Percentiles rank a stretch among this genome's conserved stretches.
phyloP scores from a whole-genome alignment of 2,329 filamentous ascomycete species.

The Fusarium sp. region DNA sequence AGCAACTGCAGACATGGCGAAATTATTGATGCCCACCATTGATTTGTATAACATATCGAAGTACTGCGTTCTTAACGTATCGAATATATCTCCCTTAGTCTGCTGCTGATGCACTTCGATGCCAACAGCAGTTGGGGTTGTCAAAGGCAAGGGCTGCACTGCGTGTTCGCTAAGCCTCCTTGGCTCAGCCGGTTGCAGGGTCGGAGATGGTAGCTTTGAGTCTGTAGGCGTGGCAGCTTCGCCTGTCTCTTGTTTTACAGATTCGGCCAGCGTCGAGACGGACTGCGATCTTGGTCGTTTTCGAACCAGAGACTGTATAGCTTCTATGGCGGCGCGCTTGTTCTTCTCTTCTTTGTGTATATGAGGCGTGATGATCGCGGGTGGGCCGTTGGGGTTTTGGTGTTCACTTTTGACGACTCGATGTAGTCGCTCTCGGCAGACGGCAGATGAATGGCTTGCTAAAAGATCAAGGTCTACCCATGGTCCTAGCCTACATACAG shows the following conservation, averaged over 20 bases:
- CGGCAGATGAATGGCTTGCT: constrained; percentile 59
- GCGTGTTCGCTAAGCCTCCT: constrained; percentile 1
- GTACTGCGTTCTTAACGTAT: constrained; percentile 69
- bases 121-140: constrained; percentile 1
- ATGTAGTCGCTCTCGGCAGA: constrained; percentile 49
- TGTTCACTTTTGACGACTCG: constrained; percentile 32
- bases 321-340: constrained; percentile 70
- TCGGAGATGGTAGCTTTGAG: constrained; percentile 40
- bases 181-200: constrained; percentile 32
- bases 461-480: constrained; percentile 74
- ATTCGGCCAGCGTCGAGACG: constrained; percentile 52
- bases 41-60: constrained; percentile 72
- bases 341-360: constrained; percentile 64
- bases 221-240: constrained; percentile 25
- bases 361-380: constrained; percentile 57
- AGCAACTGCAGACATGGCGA: background rate
- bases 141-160: background rate
- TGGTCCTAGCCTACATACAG: constrained; percentile 73
- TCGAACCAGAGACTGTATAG: constrained; percentile 71
- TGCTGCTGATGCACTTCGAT: constrained; percentile 48
- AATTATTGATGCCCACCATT: constrained; percentile 60
- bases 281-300: constrained; percentile 62
- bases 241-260: constrained; percentile 31
- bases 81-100: constrained; percentile 65
- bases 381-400: constrained; percentile 34